Percentiles rank a stretch among this genome's conserved stretches.
phyloP scores from a whole-genome alignment of 2,329 filamentous ascomycete genomes.

The Ampelomyces quisqualis region DNA sequence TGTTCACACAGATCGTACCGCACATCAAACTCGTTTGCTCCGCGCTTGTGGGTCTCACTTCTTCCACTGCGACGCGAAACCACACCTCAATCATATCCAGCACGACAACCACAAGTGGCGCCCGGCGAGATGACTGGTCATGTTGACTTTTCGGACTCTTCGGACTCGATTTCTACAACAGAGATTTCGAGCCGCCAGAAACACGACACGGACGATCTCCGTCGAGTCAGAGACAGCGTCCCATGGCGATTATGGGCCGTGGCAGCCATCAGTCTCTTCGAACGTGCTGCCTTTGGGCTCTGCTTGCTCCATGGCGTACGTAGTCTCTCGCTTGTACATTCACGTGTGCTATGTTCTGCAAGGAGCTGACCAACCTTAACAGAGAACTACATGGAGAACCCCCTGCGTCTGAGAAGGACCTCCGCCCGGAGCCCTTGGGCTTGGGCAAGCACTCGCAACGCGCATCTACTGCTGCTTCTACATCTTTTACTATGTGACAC shows the following conservation, averaged over 20 bases:
- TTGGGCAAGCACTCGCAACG: constrained; percentile 48
- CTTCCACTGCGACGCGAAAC: too few species aligned
- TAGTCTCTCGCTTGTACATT: constrained; percentile 3
- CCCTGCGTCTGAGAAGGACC: constrained; percentile 24
- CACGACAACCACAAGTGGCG: too few species aligned
- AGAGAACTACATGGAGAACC: constrained; percentile 51
- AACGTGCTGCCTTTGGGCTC: constrained; percentile 34
- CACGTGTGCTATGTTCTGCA: background rate
- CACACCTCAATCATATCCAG: too few species aligned
- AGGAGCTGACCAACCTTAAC: constrained; percentile 3
- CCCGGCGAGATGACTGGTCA: too few species aligned
- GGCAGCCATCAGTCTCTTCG: constrained; percentile 28
- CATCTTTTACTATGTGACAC: constrained; percentile 50
- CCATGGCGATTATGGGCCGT: constrained; percentile 30
- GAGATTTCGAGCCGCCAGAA: constrained; percentile 7
- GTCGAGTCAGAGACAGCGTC: constrained; percentile 24
- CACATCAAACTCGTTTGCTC: too few species aligned
- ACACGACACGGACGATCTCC: constrained; percentile 9
- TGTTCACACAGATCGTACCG: too few species aligned
- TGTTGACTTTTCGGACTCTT: too few species aligned
- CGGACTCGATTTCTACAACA: constrained; percentile 1
- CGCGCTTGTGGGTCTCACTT: too few species aligned
- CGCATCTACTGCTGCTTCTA: constrained; percentile 59
- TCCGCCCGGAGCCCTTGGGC: constrained; percentile 38
- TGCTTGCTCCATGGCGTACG: constrained; percentile 39